phyloP scores from a whole-genome alignment of 257 asterid genomes.

The Plantago elongata region DNA sequence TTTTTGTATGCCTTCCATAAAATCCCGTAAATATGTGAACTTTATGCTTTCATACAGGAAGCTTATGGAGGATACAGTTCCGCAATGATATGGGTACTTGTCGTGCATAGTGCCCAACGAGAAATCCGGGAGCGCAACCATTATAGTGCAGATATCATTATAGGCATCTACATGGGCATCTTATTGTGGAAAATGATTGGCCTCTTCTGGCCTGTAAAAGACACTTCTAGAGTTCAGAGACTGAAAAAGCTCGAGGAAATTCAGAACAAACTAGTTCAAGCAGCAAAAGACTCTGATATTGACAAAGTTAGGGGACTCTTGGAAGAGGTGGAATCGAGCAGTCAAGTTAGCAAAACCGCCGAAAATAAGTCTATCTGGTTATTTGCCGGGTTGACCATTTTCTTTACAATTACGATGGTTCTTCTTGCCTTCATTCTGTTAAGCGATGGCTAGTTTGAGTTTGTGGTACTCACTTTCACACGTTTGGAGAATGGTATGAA shows the following conservation, averaged over 20 bases:
- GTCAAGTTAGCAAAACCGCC: conserved; percentile 36
- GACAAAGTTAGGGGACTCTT: conserved; percentile 62
- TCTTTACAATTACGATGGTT: conserved; percentile 53
- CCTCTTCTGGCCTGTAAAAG: conserved; percentile 74
- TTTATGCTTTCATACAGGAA: conserved; percentile 47
- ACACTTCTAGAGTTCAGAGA: conserved; percentile 31
- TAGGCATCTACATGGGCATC: conserved; percentile 93
- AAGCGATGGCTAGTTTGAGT: conserved; percentile 63
- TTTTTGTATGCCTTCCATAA: background rate
- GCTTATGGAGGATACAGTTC: conserved; percentile 91
- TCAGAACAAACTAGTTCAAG: conserved; percentile 55
- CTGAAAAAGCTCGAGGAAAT: conserved; percentile 61
- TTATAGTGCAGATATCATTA: conserved; percentile 76
- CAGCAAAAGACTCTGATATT: conserved; percentile 86
- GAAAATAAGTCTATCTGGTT: conserved; percentile 55
- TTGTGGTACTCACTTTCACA: background rate
- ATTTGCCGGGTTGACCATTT: conserved; percentile 70
- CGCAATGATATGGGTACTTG: conserved; percentile 71
- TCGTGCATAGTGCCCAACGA: conserved; percentile 87
- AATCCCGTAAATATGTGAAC: conserved; percentile 3
- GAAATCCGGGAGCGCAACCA: conserved; percentile 97
- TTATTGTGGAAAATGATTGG: conserved; percentile 77
- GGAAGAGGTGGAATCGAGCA: conserved; percentile 52
- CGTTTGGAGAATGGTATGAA: background rate
- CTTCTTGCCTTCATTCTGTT: conserved; percentile 56